Conservation (phyloP, 805 yeast genomes). For the Suhomyces kilbournensis region DNA sequence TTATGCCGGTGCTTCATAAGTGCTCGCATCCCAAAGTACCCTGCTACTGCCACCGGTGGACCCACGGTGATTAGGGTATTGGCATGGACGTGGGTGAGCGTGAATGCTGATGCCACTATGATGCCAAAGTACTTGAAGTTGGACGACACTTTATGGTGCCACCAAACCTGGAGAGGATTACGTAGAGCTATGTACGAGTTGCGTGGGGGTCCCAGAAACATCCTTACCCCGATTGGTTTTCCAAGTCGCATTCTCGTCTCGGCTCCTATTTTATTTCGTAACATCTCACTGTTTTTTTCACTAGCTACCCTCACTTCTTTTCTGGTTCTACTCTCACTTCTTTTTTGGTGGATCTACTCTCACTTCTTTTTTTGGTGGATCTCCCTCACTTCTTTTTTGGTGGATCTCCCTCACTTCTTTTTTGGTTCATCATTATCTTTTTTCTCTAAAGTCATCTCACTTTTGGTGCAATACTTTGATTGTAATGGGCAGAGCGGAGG, state of each 20-base stretch:
- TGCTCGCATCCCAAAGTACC: constrained; percentile 21
- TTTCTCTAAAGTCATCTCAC: not conserved
- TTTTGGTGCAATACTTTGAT: not conserved
- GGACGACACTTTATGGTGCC: constrained; percentile 26
- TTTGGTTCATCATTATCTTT: not conserved
- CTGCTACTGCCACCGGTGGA: constrained; percentile 34
- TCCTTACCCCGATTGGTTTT: not conserved
- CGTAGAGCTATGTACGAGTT: constrained; percentile 27
- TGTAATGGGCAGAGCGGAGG: constrained; percentile 32
- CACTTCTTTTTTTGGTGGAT: too few relatives aligned
- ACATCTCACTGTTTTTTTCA: not conserved
- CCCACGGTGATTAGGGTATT: constrained; percentile 31
- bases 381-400: too few relatives aligned
- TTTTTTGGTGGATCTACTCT: too few relatives aligned
- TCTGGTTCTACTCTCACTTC: too few relatives aligned
- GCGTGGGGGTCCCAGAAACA: constrained; percentile 24
- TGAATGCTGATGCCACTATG: constrained; percentile 22
- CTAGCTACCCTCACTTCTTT: too few relatives aligned
- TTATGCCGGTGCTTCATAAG: constrained; percentile 11
- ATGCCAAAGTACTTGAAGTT: constrained; percentile 27
- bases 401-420: too few relatives aligned
- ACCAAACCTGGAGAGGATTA: constrained; percentile 21
- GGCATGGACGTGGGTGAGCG: constrained; percentile 36
- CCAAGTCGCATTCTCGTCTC: too few relatives aligned
- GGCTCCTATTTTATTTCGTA: too few relatives aligned